Conservation (phyloP, 192 early-diverging fungal species). For the Linnemannia zychae region DNA sequence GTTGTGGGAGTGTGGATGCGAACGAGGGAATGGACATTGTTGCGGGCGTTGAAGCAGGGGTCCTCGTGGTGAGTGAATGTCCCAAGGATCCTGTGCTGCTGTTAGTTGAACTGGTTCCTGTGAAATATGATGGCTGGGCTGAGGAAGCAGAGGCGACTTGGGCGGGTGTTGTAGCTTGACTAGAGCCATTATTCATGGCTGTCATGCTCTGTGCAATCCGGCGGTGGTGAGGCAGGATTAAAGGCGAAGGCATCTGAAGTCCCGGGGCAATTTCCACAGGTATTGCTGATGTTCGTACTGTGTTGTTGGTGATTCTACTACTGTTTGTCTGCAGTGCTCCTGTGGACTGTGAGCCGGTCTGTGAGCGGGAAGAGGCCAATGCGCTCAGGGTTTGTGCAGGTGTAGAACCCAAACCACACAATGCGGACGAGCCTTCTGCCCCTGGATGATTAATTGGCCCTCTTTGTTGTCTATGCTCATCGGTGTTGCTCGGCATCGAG, state of each 20-base stretch:
- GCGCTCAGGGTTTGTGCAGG: background rate
- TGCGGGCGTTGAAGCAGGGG: conserved; percentile 34
- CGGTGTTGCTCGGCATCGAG: background rate
- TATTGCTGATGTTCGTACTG: background rate
- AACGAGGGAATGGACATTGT: background rate
- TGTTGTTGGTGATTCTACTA: background rate
- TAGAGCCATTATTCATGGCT: background rate
- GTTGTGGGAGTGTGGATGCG: conserved; percentile 5
- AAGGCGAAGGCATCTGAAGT: conserved; percentile 32
- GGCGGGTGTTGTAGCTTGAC: background rate
- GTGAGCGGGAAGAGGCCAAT: background rate
- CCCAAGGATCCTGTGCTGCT: background rate
- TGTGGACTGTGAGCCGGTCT: background rate
- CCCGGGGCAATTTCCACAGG: conserved; percentile 4
- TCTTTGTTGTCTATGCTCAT: background rate
- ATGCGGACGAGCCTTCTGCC: background rate
- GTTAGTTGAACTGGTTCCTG: background rate
- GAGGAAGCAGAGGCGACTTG: background rate
- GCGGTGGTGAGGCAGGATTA: conserved; percentile 42
- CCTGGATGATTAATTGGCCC: background rate
- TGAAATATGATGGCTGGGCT: background rate
- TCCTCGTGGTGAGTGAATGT: background rate
- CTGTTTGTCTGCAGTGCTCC: background rate
- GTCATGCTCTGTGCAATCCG: conserved; percentile 18
- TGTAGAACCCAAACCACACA: background rate